phyloP scores from a whole-genome alignment of 164 flowering plant genomes.

The Stephania japonica region DNA sequence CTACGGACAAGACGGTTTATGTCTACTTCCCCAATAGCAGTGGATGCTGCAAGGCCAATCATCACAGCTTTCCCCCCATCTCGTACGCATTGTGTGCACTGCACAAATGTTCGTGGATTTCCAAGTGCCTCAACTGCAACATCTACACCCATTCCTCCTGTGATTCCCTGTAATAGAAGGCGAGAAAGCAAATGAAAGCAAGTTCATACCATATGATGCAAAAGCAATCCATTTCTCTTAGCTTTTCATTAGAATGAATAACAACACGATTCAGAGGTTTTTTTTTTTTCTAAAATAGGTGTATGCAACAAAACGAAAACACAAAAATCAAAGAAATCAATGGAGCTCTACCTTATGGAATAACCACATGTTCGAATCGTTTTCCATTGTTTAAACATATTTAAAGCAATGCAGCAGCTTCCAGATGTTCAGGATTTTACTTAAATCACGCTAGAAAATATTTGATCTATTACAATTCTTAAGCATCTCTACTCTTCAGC shows the following conservation, averaged over 20 bases:
- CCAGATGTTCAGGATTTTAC: too few species aligned
- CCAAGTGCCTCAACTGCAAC: conserved; percentile 96
- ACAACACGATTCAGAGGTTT: not conserved
- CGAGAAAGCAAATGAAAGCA: not conserved
- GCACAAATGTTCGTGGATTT: conserved; percentile 70
- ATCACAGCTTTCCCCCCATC: conserved; percentile 99
- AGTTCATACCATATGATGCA: not conserved
- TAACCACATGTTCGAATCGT: too few species aligned
- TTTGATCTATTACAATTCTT: too few species aligned
- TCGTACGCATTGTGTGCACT: conserved; percentile 76
- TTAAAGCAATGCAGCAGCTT: too few species aligned
- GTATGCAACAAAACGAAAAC: not conserved
- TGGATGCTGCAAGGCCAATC: conserved; percentile 88
- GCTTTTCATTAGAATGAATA: too few species aligned
- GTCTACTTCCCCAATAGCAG: conserved; percentile 80
- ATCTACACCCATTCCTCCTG: conserved; percentile 93
- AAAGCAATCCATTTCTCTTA: not conserved
- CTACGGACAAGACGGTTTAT: conserved; percentile 94
- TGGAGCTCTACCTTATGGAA: not conserved
- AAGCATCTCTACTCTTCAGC: too few species aligned
- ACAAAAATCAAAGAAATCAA: not conserved
- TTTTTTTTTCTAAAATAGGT: not conserved
- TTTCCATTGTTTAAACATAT: too few species aligned
- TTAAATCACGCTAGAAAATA: too few species aligned
- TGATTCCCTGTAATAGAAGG: conserved; percentile 54